These are phyloP conservation scores for Arthrobotrys megalospora DNA, from an alignment of 2,329 filamentous ascomycete genomes.

Conservation along the genomic window DNA sequence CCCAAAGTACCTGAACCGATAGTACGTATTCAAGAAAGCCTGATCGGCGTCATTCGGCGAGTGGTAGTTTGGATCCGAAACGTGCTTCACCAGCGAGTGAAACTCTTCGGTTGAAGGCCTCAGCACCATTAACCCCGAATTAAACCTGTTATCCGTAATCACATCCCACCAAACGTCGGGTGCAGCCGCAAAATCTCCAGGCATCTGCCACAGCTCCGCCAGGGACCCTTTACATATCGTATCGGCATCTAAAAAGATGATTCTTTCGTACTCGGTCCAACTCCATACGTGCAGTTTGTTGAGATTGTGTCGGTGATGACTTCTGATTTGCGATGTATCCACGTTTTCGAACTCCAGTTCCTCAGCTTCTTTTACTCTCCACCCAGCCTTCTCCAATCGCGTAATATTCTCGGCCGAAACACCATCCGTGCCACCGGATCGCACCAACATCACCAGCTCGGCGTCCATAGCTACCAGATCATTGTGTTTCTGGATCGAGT, in stretches of 20 bases:
- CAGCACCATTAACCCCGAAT: conserved; percentile 65
- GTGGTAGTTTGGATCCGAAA: conserved; percentile 64
- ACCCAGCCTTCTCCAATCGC: conserved; percentile 63
- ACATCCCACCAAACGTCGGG: conserved; percentile 65
- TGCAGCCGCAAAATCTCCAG: conserved; percentile 65
- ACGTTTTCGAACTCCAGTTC: conserved; percentile 64
- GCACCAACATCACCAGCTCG: conserved; percentile 64
- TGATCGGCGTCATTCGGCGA: conserved; percentile 65
- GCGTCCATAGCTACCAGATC: conserved; percentile 64
- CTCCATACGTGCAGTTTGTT: conserved; percentile 65
- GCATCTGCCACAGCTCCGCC: conserved; percentile 64
- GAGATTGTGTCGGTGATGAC: conserved; percentile 65
- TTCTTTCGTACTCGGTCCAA: conserved; percentile 65
- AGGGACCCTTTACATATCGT: conserved; percentile 64
- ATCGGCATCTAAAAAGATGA: conserved; percentile 65
- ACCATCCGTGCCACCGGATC: conserved; percentile 62
- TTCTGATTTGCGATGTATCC: conserved; percentile 63
- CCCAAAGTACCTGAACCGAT: conserved; percentile 64
- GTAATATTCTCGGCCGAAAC: conserved; percentile 64
- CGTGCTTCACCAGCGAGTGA: conserved; percentile 63
- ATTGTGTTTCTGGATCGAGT: conserved; percentile 65
- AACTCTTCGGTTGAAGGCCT: conserved; percentile 63
- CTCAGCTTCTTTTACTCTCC: conserved; percentile 64
- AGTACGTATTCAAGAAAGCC: conserved; percentile 65
- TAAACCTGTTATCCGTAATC: conserved; percentile 64